Conservation (phyloP, 306 rosid species). For the Arachis hypogaea region DNA sequence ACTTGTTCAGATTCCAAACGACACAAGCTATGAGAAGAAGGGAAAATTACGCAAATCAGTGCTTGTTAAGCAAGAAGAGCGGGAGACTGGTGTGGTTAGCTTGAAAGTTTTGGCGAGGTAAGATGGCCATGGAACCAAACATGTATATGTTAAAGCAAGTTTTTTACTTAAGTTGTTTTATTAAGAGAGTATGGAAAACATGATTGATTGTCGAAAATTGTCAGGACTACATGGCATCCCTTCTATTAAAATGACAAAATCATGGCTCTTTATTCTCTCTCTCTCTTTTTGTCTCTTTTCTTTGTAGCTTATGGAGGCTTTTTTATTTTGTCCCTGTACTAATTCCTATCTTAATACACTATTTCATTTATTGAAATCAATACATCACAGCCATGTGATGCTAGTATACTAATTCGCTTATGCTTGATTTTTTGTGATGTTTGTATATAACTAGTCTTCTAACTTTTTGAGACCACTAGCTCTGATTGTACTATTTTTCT, state of each 20-base stretch:
- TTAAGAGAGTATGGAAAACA: not conserved
- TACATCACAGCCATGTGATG: not conserved
- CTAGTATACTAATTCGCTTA: not conserved
- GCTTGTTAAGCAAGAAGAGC: constrained; percentile 80
- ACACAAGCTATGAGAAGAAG: constrained; percentile 49
- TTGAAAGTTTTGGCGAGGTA: constrained; percentile 80
- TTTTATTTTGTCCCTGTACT: not conserved
- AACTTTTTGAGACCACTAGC: not conserved
- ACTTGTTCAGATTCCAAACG: constrained; percentile 44
- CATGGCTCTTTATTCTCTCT: not conserved
- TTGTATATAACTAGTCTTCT: no score
- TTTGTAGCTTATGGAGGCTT: constrained; percentile 1
- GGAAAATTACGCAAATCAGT: constrained; percentile 64
- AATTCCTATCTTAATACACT: not conserved
- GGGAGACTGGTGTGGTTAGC: constrained; percentile 85
- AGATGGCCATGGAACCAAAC: constrained; percentile 3
- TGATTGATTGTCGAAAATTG: not conserved
- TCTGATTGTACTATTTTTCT: not conserved
- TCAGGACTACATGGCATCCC: constrained; percentile 13
- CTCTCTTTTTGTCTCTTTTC: not conserved
- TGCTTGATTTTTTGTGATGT: no score
- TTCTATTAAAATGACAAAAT: constrained; percentile 2
- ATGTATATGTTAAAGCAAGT: not conserved
- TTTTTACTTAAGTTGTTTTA: constrained; percentile 2
- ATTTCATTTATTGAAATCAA: not conserved